Evolutionary conservation across 1,284 basidiomycete species (phyloP).

Genomic region (Ceratorhiza oryzae-sativae): DNA sequence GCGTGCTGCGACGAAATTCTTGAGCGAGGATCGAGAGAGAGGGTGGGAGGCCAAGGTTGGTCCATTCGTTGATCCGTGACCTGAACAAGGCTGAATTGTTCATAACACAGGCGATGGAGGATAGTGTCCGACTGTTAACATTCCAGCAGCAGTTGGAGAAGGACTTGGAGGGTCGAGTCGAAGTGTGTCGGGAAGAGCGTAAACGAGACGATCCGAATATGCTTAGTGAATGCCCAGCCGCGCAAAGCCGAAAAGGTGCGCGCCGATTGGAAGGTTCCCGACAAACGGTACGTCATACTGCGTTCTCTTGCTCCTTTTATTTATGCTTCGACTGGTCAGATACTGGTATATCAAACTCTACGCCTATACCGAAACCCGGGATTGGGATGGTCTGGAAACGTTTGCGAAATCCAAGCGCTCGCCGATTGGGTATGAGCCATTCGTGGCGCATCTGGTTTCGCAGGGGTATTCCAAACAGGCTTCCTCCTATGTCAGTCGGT

Average conservation of each 20-base stretch:
- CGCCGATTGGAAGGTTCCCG: slow-evolving; percentile 87
- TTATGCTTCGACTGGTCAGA: slow-evolving; percentile 53
- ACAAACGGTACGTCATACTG: slow-evolving; percentile 72
- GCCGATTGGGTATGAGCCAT: slow-evolving; percentile 95
- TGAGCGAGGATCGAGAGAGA: slow-evolving; percentile 92
- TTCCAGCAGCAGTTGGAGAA: slow-evolving; percentile 88
- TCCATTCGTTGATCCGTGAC: slow-evolving; percentile 2
- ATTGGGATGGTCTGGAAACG: slow-evolving; percentile 83
- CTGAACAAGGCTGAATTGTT: not conserved
- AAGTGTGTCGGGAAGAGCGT: slow-evolving; percentile 82
- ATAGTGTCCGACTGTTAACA: slow-evolving; percentile 76
- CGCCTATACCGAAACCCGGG: slow-evolving; percentile 74
- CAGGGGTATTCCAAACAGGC: slow-evolving; percentile 79
- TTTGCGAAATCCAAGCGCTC: slow-evolving; percentile 87
- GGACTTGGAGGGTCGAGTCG: slow-evolving; percentile 78
- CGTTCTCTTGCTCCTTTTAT: not conserved
- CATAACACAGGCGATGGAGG: slow-evolving; percentile 81
- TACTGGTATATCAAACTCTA: slow-evolving; percentile 94
- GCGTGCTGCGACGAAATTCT: slow-evolving; percentile 89
- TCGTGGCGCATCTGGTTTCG: slow-evolving; percentile 80
- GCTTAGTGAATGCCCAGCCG: slow-evolving; percentile 76
- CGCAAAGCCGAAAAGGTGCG: slow-evolving; percentile 89
- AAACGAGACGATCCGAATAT: slow-evolving; percentile 80
- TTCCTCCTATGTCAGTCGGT: slow-evolving; percentile 74
- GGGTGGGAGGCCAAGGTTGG: slow-evolving; percentile 87